Evolutionary conservation across 768 basidiomycete genomes (phyloP).

Genomic region (Boletus subcaerulescens): DNA sequence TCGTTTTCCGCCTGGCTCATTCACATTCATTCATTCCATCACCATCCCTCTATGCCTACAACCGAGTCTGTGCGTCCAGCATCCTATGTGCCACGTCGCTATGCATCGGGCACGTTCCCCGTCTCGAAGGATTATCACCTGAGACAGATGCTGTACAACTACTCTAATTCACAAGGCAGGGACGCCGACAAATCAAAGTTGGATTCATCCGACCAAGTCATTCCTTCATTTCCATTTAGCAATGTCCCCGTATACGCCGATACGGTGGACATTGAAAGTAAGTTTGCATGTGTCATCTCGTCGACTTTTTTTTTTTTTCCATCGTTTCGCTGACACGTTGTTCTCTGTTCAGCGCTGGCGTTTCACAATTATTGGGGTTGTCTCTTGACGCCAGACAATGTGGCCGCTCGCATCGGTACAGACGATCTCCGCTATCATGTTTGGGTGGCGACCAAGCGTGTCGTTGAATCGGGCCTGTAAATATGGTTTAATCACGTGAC

Average conservation of each 20-base stretch:
- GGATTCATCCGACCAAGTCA: slow-evolving; percentile 25
- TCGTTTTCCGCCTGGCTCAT: neutral
- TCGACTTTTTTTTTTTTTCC: neutral
- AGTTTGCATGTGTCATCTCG: slow-evolving; percentile 11
- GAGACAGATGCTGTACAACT: slow-evolving; percentile 29
- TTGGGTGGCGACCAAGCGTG: slow-evolving; percentile 33
- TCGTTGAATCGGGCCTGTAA: slow-evolving; percentile 28
- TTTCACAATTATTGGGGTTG: slow-evolving; percentile 34
- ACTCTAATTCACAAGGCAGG: slow-evolving; percentile 1
- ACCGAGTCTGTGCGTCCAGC: slow-evolving; percentile 1
- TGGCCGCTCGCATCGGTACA: slow-evolving; percentile 23
- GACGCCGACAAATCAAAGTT: neutral
- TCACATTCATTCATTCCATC: neutral
- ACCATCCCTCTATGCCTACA: slow-evolving; percentile 6
- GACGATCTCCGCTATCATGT: slow-evolving; percentile 33
- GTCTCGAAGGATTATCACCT: slow-evolving; percentile 24
- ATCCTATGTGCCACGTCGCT: slow-evolving; percentile 18
- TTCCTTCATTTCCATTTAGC: slow-evolving; percentile 32
- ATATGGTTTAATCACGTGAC: neutral
- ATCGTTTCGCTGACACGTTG: neutral
- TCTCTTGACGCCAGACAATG: slow-evolving; percentile 33
- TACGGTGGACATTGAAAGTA: slow-evolving; percentile 45
- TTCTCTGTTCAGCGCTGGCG: slow-evolving; percentile 26
- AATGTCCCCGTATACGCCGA: slow-evolving; percentile 33
- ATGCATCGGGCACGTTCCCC: slow-evolving; percentile 28